Evolutionary conservation across 208 protist genomes (phyloP).

Genomic region (Acanthamoeba royreba): DNA sequence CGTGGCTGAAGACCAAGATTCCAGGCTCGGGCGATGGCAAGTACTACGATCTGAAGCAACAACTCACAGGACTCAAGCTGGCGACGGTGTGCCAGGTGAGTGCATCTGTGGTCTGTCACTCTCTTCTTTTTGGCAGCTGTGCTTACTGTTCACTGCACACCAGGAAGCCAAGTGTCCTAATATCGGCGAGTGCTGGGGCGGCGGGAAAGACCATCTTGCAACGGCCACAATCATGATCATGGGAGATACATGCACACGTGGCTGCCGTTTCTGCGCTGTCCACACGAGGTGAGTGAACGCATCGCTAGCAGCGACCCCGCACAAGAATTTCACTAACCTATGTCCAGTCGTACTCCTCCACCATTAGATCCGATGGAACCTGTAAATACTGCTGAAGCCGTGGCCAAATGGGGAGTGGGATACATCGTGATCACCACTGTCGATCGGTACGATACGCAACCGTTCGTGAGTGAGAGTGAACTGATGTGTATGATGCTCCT

Average conservation of each 20-base stretch:
- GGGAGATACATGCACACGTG: slow-evolving; percentile 96
- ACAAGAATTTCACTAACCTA: too few relatives aligned
- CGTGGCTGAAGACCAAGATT: slow-evolving; percentile 5
- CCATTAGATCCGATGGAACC: slow-evolving; percentile 94
- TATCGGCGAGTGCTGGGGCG: slow-evolving; percentile 98
- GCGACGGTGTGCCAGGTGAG: slow-evolving; percentile 75
- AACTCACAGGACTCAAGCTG: slow-evolving; percentile 51
- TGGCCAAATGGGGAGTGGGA: slow-evolving; percentile 94
- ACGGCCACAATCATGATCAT: slow-evolving; percentile 98
- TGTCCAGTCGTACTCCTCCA: slow-evolving; percentile 85
- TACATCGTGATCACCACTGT: slow-evolving; percentile 99
- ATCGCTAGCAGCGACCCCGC: neutral
- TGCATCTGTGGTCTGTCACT: neutral
- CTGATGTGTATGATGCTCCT: neutral
- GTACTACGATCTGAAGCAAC: slow-evolving; percentile 50
- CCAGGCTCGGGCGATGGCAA: neutral
- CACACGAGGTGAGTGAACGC: slow-evolving; percentile 82
- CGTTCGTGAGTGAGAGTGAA: too few relatives aligned
- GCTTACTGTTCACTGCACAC: too few relatives aligned
- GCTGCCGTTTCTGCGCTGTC: slow-evolving; percentile 97
- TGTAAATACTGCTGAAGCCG: slow-evolving; percentile 88
- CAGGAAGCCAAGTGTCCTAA: slow-evolving; percentile 96
- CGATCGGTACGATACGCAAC: slow-evolving; percentile 91
- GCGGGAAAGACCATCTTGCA: slow-evolving; percentile 67
- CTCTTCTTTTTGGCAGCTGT: neutral